Evolutionary conservation across 1,139 yeast species (phyloP).

Genomic region (Wickerhamomyces sp.): DNA sequence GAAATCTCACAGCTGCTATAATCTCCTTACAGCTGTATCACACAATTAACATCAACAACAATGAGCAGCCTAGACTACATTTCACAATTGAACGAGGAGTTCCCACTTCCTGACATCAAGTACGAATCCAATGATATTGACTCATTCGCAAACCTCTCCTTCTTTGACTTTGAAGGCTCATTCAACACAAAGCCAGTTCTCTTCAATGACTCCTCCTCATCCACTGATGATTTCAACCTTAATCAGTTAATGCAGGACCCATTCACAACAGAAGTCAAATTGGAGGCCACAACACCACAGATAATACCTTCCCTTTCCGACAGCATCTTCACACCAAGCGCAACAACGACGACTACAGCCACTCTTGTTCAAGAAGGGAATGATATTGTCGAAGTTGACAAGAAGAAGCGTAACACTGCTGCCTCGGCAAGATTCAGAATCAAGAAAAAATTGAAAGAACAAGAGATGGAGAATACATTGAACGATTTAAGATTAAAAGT

Average conservation of each 20-base stretch:
- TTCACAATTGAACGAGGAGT: conserved; percentile 34
- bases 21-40: too few species aligned
- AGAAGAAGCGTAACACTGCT: conserved; percentile 55
- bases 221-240: conserved; percentile 4
- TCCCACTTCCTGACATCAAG: conserved; percentile 26
- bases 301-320: not conserved
- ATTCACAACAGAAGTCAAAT: too few species aligned
- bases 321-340: conserved; percentile 3
- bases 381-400: conserved; percentile 29
- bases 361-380: not conserved
- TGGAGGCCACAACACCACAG: too few species aligned
- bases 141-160: conserved; percentile 40
- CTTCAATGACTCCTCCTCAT: conserved; percentile 10
- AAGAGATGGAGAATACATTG: conserved; percentile 49
- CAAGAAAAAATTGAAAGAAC: conserved; percentile 55
- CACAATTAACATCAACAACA: too few species aligned
- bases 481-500: conserved; percentile 34
- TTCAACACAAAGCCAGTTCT: not conserved
- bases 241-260: conserved; percentile 7
- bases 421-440: conserved; percentile 60
- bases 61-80: conserved; percentile 33
- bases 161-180: conserved; percentile 38
- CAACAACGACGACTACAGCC: conserved; percentile 1
- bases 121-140: conserved; percentile 34
- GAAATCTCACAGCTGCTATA: too few species aligned